phyloP scores from a whole-genome alignment of 768 basidiomycete species.

The Suillus clintonianus region DNA sequence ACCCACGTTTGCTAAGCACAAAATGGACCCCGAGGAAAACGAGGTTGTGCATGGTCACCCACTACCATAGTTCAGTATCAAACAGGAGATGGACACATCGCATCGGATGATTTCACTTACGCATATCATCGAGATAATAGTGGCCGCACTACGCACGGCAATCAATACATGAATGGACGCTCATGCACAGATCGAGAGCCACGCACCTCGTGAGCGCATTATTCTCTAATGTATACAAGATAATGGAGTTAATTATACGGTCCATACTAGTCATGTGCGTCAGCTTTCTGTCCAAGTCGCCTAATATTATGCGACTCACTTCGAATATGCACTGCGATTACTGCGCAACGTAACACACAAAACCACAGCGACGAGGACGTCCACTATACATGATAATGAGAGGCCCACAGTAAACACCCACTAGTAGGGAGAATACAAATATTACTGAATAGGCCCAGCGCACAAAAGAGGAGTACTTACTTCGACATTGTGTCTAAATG shows the following conservation, averaged over 20 bases:
- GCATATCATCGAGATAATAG: constrained; percentile 43
- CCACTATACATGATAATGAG: constrained; percentile 48
- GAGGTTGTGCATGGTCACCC: constrained; percentile 50
- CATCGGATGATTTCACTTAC: constrained; percentile 28
- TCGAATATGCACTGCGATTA: constrained; percentile 41
- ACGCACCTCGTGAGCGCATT: constrained; percentile 49
- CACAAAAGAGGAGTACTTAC: constrained; percentile 6
- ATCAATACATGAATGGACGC: constrained; percentile 12
- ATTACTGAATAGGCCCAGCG: constrained; percentile 13
- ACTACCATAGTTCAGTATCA: constrained; percentile 26
- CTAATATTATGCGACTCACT: constrained; percentile 21
- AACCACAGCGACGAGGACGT: constrained; percentile 49
- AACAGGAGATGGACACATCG: background rate
- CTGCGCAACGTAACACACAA: constrained; percentile 45
- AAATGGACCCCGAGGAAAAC: constrained; percentile 56
- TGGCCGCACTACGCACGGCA: constrained; percentile 29
- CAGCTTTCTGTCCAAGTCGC: background rate
- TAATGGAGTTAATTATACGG: constrained; percentile 46
- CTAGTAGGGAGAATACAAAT: constrained; percentile 23
- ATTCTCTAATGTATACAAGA: constrained; percentile 55
- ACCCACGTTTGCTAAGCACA: constrained; percentile 51
- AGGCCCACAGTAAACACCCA: constrained; percentile 55
- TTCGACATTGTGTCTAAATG: constrained; percentile 23
- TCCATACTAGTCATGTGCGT: constrained; percentile 38
- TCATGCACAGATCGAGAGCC: background rate